Conservation (phyloP, 2,329 filamentous ascomycete genomes). For the Paraphaeosphaeria sporulosa region DNA sequence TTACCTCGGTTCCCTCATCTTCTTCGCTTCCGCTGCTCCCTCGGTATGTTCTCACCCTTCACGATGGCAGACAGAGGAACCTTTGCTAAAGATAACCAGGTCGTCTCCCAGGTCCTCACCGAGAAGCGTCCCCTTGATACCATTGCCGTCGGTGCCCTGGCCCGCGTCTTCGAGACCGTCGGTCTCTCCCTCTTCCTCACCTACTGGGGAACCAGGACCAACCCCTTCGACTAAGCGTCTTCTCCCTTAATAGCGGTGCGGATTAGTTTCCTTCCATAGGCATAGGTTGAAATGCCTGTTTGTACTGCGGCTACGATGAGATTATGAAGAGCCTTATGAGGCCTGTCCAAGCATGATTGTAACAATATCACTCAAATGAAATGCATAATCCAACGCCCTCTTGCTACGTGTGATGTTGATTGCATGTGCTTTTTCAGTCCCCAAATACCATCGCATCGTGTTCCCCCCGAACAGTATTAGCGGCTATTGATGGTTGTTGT, state of each 20-base stretch:
- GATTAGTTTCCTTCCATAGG: conserved; percentile 30
- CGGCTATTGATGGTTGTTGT: no score
- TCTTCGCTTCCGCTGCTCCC: conserved; percentile 88
- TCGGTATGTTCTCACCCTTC: conserved; percentile 62
- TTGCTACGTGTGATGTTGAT: not conserved
- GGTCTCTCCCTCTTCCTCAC: conserved; percentile 91
- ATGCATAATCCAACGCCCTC: conserved; percentile 13
- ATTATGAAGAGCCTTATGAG: conserved; percentile 27
- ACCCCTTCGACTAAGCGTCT: conserved; percentile 78
- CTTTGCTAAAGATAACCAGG: conserved; percentile 59
- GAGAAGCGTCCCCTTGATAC: conserved; percentile 94
- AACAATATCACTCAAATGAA: conserved; percentile 34
- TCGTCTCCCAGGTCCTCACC: conserved; percentile 83
- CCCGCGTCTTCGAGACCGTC: conserved; percentile 90
- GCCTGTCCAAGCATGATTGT: conserved; percentile 36
- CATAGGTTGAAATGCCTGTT: conserved; percentile 36
- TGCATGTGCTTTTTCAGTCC: not conserved
- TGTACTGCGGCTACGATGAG: conserved; percentile 32
- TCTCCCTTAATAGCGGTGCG: conserved; percentile 22
- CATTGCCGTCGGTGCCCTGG: conserved; percentile 82
- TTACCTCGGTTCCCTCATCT: conserved; percentile 90
- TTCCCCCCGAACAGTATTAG: no score
- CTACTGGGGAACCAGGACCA: conserved; percentile 97
- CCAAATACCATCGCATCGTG: no score
- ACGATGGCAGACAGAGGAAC: not conserved